A percentile compares a stretch with the other conserved stretches of the same genome.
These are phyloP conservation scores for Endocarpon pusillum DNA, from an alignment of 495 filamentous ascomycete genomes.

Conservation along the genomic window DNA sequence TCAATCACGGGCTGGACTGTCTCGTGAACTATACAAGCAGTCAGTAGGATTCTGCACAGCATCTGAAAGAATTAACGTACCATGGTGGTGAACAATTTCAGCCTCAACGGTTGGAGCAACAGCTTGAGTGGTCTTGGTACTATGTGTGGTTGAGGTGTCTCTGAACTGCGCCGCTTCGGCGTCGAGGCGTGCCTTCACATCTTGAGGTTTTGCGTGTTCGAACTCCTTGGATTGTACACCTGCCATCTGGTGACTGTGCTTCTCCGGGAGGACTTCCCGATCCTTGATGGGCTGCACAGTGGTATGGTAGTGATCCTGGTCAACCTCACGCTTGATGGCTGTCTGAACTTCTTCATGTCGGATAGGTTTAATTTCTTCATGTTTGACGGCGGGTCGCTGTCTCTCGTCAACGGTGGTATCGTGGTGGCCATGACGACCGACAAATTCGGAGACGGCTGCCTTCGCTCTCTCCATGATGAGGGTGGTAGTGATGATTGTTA, in stretches of 20 bases:
- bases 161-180: conserved; percentile 33
- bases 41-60: too few species aligned
- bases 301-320: conserved; percentile 41
- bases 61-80: too few species aligned
- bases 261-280: conserved; percentile 27
- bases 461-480: conserved; percentile 38
- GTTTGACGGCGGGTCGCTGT: conserved; percentile 39
- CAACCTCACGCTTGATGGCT: conserved; percentile 43
- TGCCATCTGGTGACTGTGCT: conserved; percentile 29
- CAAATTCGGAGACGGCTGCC: conserved; percentile 21
- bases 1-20: conserved; percentile 48
- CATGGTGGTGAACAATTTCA: too few species aligned
- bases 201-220: conserved; percentile 33
- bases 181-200: conserved; percentile 24
- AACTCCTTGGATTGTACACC: conserved; percentile 36
- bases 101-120: conserved; percentile 31
- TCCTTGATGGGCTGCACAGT: conserved; percentile 34
- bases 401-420: conserved; percentile 46
- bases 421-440: conserved; percentile 26
- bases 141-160: conserved; percentile 26
- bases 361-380: conserved; percentile 34
- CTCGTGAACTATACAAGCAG: too few species aligned
- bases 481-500: not conserved
- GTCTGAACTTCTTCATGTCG: conserved; percentile 36
- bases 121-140: conserved; percentile 28